A percentile compares a stretch with the other conserved stretches of the same genome.
Conservation (phyloP, 2,329 filamentous ascomycete species). For the Pseudocercospora fuligena region DNA sequence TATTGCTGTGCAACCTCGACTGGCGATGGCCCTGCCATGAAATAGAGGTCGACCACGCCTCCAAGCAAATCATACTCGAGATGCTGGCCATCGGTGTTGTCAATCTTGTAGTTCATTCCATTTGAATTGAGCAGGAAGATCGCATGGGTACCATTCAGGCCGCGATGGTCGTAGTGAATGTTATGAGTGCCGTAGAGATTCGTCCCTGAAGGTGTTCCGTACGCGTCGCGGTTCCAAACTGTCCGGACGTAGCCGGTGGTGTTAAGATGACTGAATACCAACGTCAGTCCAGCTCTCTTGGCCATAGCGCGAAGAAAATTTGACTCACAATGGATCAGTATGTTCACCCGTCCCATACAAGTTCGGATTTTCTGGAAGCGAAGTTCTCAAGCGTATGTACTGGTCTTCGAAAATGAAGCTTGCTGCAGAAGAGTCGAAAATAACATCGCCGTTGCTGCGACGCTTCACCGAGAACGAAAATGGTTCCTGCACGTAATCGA, state of each 20-base stretch:
- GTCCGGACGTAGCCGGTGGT: constrained; percentile 72
- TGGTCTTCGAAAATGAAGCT: constrained; percentile 77
- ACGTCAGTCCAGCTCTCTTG: not conserved
- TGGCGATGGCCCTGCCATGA: constrained; percentile 55
- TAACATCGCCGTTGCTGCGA: constrained; percentile 60
- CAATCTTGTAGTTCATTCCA: constrained; percentile 76
- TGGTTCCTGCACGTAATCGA: constrained; percentile 60
- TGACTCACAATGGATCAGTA: constrained; percentile 60
- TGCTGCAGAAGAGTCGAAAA: constrained; percentile 73
- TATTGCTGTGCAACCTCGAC: constrained; percentile 56
- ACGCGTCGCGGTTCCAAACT: constrained; percentile 71
- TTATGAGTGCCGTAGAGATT: constrained; percentile 78
- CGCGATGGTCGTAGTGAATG: constrained; percentile 75
- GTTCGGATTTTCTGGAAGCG: constrained; percentile 69
- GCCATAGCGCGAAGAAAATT: not conserved
- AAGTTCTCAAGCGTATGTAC: constrained; percentile 74
- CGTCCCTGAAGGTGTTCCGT: constrained; percentile 60
- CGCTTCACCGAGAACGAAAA: constrained; percentile 71
- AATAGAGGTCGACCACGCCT: constrained; percentile 71
- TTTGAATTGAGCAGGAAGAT: constrained; percentile 75
- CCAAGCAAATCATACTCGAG: constrained; percentile 81
- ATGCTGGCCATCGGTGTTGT: constrained; percentile 68
- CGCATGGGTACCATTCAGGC: constrained; percentile 60
- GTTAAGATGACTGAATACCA: constrained; percentile 52
- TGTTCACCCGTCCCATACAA: constrained; percentile 83